phyloP scores from a whole-genome alignment of 306 rosid species.

The Sechiopsis laciniata region DNA sequence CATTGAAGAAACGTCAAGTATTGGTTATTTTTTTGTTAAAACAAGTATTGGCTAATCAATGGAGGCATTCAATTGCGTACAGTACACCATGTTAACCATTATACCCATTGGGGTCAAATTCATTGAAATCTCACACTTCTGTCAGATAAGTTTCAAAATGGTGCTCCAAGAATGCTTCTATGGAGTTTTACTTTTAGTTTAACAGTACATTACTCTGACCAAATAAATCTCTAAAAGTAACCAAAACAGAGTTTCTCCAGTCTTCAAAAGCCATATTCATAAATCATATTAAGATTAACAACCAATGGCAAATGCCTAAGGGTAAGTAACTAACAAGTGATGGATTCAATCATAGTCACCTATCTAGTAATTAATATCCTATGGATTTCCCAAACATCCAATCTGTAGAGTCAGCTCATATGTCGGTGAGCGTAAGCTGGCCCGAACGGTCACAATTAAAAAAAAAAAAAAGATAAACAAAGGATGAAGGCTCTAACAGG shows the following conservation, averaged over 20 bases:
- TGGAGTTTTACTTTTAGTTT: neutral
- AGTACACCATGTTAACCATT: neutral
- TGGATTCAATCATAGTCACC: too few species aligned
- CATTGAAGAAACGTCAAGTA: too few species aligned
- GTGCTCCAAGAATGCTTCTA: neutral
- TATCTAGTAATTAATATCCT: too few species aligned
- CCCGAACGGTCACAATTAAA: too few species aligned
- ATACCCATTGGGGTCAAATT: neutral
- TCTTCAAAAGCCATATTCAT: slow-evolving; percentile 8
- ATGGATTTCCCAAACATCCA: too few species aligned
- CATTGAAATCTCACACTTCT: neutral
- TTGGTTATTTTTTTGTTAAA: too few species aligned
- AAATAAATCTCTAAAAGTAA: neutral
- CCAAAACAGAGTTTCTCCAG: neutral
- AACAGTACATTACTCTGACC: neutral
- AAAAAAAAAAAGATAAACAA: neutral
- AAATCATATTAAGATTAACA: neutral
- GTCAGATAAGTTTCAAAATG: neutral
- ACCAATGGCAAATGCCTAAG: neutral
- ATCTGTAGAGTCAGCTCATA: too few species aligned
- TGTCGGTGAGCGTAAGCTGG: too few species aligned
- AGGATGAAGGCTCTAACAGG: neutral
- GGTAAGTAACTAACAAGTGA: too few species aligned
- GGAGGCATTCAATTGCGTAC: neutral
- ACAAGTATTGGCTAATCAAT: too few species aligned